Base-by-base conservation (phyloP, 2,329 filamentous ascomycete species). In the Pseudogymnoascus sp. region DNA sequence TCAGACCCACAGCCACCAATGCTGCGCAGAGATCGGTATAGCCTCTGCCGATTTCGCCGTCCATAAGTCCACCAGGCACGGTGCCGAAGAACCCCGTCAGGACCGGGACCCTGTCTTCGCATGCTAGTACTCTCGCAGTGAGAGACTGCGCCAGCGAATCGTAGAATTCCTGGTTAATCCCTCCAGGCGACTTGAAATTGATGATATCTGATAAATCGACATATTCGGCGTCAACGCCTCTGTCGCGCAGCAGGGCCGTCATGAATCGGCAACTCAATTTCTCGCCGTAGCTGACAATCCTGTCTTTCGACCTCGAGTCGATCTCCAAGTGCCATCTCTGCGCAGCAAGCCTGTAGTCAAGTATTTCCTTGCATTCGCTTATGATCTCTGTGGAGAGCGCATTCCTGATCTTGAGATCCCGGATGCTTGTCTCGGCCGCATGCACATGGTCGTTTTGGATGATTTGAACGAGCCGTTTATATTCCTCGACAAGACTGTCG, bases 1-100 rank as follows among this genome's bases (percentile, higher is more conserved):
- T 81, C n/a, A 96, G 79, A 3, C 92, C 93, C 8, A 99, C 93
- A 1, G 95, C 92, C 61, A 93, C 88, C 14, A 99, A 81, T 5
- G 95, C 93, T 11, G 95, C 93, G 74, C 95, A 97, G 56, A 99
- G 84, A 76, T 99, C 95, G 8, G 95, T 97, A 77, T 99, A 99
- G 31, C 95, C 95, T 70, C 95, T 89, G 18, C 95, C 95, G 67
- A 99, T 90, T 69, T 96, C 89, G 44, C 86, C 86, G 70, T 93
- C 90, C 70, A 99, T 85, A 64, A 99, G 82, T 66, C 93, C 93
- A 12, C 93, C 93, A 0, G 93, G 93, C 2, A 97, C 90, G 64
- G 89, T 89, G 64, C 95, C 95, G 74, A 99, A 99, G 80, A 95
- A 99, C 14, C 95, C 95, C 11, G 95, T 97, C 60, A 93, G 81